Base-by-base conservation (phyloP, 2,329 filamentous ascomycete species). In the Truncatella angustata region DNA sequence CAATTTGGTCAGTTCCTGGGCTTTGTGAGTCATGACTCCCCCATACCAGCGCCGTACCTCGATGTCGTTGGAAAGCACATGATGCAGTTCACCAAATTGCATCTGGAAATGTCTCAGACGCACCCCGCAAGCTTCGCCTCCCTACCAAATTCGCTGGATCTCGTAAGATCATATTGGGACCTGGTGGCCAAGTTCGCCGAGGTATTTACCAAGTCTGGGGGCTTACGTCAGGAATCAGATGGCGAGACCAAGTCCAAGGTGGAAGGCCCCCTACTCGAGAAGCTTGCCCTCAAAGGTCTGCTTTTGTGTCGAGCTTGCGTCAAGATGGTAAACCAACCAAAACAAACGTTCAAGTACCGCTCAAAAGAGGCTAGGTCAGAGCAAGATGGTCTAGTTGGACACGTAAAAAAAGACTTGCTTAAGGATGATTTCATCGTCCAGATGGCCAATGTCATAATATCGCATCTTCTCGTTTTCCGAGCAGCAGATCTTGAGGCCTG, bases 11-110 rank as follows among this genome's bases (percentile, higher is more conserved):
- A 87, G 36, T 86, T 96, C 55, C 79, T 95, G 32, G 73, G 73
- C 21, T 81, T 87, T 54, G 75, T 87, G 48, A 77, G 78, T 58
- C 75, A 79, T 37, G 78, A 83, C 46, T 78, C 77, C n/a, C 71
- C 74, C 5, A 68, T 81, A 3, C 70, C 86, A 2, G 67, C 76
- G 4, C 69, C 73, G 4, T 79, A 84, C 21, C 80, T 82, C 53
- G 80, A 79, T 32, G 65, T 87, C 21, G 74, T 96, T n/a, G 88
- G 89, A 58, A 95, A 91, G 65, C 92, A 97, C 65, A 76, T 96
- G 2, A 73, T 97, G 37, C 92, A 97, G 65, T 86, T 97, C 46
- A 86, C 92, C 3, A 99, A 97, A 70, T 75, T 99, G 3, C 94
- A 97, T 66, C 79, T 95, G 35, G 86, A 91, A 51, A 93, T 97